Evolutionary conservation across 345 rosid genomes (phyloP), one percentile per base, ranked within the genome.

Genomic region (Euphorbia tirucalli): DNA sequence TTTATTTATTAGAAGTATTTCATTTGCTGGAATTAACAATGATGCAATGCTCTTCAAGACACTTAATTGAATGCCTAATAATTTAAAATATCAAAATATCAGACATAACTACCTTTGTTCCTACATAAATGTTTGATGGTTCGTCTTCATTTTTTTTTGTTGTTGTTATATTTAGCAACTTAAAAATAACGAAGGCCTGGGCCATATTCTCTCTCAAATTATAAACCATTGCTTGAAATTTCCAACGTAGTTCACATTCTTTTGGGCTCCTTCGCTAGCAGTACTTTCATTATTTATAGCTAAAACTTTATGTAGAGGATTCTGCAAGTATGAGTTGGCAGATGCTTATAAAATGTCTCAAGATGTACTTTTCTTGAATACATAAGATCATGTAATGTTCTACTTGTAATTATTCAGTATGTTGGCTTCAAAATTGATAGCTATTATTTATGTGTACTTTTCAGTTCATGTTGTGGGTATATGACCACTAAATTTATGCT

Each of bases 281-380:
- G 0, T 56, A 13, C 60, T 56, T 56, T 21, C 8, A 22, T 24
- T 24, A 56, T 56, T 56, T 22, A 50, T 4, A 18, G 13, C 55
- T 59, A 28, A 27, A 13, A 4, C 16, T 61, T 11, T 32, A 3
- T 35, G 4, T 61, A 37, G 14, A 61, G 7, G 41, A 30, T 60
- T 30, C 41, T 31, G 65, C 43, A 31, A 16, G 43, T 6, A n/a
- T 1, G 19, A 1, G 2, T 63, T 39, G 19, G 9, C 8, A 61
- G 35, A 19, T 68, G 24, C 71, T 22, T 55, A 41, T 68, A 48
- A 28, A 59, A 46, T 61, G 54, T 70, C 22, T 60, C 30, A 28
- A 30, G 16, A 11, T 39, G 25, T 48, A 7, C 13, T 52, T 54
- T 35, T 68, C 27, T 14, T 35, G 7, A 35, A 30, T 10, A n/a